Conservation (phyloP, 1,284 basidiomycete genomes). For the Tylopilus sp. region DNA sequence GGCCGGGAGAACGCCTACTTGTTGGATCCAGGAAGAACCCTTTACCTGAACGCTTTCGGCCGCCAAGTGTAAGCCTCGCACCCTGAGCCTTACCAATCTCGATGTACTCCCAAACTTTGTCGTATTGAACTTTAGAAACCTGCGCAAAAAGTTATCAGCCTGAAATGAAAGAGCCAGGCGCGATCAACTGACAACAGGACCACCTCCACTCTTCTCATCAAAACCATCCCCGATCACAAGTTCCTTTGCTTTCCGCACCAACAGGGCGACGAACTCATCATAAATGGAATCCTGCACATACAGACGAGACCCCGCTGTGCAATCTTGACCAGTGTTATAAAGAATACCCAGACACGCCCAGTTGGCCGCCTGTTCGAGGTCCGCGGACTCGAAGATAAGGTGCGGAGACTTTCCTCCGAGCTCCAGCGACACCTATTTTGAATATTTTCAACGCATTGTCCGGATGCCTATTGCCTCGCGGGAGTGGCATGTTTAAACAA, state of each 20-base stretch:
- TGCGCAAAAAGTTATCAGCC: slow-evolving; percentile 29
- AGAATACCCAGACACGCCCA: slow-evolving; percentile 83
- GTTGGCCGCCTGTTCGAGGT: slow-evolving; percentile 82
- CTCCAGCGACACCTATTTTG: slow-evolving; percentile 77
- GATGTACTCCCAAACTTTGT: slow-evolving; percentile 88
- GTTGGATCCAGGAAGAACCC: slow-evolving; percentile 78
- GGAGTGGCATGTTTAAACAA: slow-evolving; percentile 24
- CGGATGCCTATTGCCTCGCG: slow-evolving; percentile 21
- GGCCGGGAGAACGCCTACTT: slow-evolving; percentile 43
- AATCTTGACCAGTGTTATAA: slow-evolving; percentile 85
- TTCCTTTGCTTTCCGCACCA: slow-evolving; percentile 66
- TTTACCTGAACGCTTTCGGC: slow-evolving; percentile 63
- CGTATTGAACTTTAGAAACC: slow-evolving; percentile 83
- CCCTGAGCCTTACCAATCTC: slow-evolving; percentile 83
- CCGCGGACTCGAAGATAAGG: slow-evolving; percentile 77
- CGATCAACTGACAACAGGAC: slow-evolving; percentile 64
- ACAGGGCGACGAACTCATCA: slow-evolving; percentile 71
- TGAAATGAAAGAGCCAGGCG: slow-evolving; percentile 4
- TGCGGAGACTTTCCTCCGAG: slow-evolving; percentile 96
- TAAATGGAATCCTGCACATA: slow-evolving; percentile 85
- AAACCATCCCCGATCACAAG: slow-evolving; percentile 79
- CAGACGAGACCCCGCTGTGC: slow-evolving; percentile 82
- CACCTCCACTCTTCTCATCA: slow-evolving; percentile 69
- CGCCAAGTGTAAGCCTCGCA: slow-evolving; percentile 77
- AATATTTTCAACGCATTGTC: slow-evolving; percentile 12